Base-by-base conservation (phyloP, 306 rosid genomes). In the Prinsepia uniflora region DNA sequence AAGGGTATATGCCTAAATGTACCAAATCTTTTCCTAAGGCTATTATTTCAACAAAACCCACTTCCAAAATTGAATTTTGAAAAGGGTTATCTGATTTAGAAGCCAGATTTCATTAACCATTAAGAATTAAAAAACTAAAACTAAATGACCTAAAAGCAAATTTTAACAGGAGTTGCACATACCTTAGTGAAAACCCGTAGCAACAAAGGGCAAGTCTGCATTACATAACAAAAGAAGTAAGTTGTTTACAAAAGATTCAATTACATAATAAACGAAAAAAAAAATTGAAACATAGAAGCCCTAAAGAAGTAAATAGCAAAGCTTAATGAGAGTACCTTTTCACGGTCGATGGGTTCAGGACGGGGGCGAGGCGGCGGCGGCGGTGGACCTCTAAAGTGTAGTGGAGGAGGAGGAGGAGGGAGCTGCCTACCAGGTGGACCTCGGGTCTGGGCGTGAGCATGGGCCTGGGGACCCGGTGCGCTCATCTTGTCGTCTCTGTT, bases 131-230 rank as follows among this genome's bases (percentile, higher is more conserved):
- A 30, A 15, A 48, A 65, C 49, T 13, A 5, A 11, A 60, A 11
- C 39, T 46, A 34, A n/a, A 30, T 7, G 2, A 55, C 0, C 42
- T 67, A 34, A 30, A 57, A 2, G 5, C 43, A 52, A 52, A 6
- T 34, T 34, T 12, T 39, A 22, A 17, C 40, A 15, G 0, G 43
- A 67, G 46, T 7, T 20, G 17, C 15, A 12, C 74, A 12, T 80
- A 92, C 96, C 97, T 87, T 89, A 0, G 99, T 91, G 83, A 94
- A 94, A 42, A 94, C 99, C 67, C 97, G 88, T 55, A 94, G 96
- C 54, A 94, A 74, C 43, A 94, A 81, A n/a, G 97, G 99, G 66
- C 99, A 94, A 14, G 92, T 91, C 97, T 92, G 89, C 41, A 78
- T 22, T 18, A 11, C 68, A 68, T 24, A 30, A 40, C 3, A 19